These are phyloP conservation scores for Apiospora koreana DNA, from an alignment of 2,329 filamentous ascomycete species.

Conservation along the genomic window DNA sequence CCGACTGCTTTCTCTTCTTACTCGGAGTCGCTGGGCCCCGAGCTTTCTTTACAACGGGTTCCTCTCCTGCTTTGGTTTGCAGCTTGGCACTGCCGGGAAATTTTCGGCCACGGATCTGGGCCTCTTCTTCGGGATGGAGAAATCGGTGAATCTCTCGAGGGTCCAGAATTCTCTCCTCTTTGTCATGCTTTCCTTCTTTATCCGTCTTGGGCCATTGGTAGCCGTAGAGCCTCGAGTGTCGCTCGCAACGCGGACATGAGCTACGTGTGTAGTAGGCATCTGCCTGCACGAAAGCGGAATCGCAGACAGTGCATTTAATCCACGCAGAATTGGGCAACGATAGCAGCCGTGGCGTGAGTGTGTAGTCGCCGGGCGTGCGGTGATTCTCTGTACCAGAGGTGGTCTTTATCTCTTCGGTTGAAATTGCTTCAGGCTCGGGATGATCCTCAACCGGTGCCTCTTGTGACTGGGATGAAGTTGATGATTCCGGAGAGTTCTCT, in stretches of 20 bases:
- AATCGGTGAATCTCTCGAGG: constrained; percentile 89
- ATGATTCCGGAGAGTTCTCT: background rate
- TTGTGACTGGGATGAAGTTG: background rate
- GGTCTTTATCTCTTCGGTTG: background rate
- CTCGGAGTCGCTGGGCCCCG: background rate
- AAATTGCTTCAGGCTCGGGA: background rate
- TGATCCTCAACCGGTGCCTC: background rate
- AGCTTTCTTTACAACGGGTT: background rate
- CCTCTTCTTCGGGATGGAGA: constrained; percentile 69
- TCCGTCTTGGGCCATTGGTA: constrained; percentile 97
- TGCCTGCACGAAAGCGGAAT: constrained; percentile 79
- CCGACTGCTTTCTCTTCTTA: background rate
- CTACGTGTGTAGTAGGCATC: constrained; percentile 85
- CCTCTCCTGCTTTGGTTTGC: background rate
- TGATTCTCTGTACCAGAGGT: constrained; percentile 8
- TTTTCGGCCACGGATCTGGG: constrained; percentile 47
- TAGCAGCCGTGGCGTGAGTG: constrained; percentile 75
- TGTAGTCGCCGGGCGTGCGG: constrained; percentile 76
- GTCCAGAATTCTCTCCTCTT: constrained; percentile 72
- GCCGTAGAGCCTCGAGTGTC: constrained; percentile 94
- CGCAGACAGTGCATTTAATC: constrained; percentile 88
- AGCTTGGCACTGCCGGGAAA: background rate
- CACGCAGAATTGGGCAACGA: constrained; percentile 75
- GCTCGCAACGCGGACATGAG: constrained; percentile 88
- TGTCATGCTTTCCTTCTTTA: constrained; percentile 72